A percentile compares a stretch with the other conserved stretches of the same genome.
Evolutionary conservation across 352 stramenopile genomes (phyloP).

Genomic region (Thalassiosira mediterranea): DNA sequence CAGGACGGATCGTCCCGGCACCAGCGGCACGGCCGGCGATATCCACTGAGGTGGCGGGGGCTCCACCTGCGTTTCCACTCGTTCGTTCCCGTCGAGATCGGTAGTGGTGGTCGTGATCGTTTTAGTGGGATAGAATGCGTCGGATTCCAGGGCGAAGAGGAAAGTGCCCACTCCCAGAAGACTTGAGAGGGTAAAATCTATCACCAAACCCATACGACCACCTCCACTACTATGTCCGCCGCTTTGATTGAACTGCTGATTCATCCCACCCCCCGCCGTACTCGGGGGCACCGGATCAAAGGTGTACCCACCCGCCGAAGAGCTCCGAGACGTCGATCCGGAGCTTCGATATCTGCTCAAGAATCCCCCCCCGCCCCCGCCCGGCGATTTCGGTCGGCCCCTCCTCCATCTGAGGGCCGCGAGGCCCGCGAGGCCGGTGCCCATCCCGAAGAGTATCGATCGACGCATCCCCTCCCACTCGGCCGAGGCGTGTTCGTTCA

Average conservation of each 20-base stretch:
- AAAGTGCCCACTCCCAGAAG: conserved; percentile 18
- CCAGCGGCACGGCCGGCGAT: conserved; percentile 24
- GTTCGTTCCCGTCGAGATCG: no score
- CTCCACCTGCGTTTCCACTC: no score
- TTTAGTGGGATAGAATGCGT: conserved; percentile 20
- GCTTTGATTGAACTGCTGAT: no score
- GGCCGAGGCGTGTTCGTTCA: conserved; percentile 16
- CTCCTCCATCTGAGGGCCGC: conserved; percentile 20
- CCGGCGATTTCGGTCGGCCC: background rate
- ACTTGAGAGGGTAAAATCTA: conserved; percentile 21
- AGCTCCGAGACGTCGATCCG: conserved; percentile 2
- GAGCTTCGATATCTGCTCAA: background rate
- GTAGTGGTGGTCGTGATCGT: background rate
- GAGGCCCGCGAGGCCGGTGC: conserved; percentile 11
- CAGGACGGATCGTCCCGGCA: conserved; percentile 23
- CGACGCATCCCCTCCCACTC: conserved; percentile 24
- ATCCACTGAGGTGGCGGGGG: conserved; percentile 41
- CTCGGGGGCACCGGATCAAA: conserved; percentile 26
- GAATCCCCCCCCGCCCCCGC: background rate
- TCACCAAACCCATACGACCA: conserved; percentile 5
- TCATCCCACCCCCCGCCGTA: no score
- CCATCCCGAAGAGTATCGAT: conserved; percentile 23
- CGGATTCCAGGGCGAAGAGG: conserved; percentile 23
- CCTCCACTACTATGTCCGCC: no score
- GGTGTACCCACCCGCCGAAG: conserved; percentile 26